These are phyloP conservation scores for Jasminum sambac DNA, from an alignment of 257 asterid species.

Conservation along the genomic window DNA sequence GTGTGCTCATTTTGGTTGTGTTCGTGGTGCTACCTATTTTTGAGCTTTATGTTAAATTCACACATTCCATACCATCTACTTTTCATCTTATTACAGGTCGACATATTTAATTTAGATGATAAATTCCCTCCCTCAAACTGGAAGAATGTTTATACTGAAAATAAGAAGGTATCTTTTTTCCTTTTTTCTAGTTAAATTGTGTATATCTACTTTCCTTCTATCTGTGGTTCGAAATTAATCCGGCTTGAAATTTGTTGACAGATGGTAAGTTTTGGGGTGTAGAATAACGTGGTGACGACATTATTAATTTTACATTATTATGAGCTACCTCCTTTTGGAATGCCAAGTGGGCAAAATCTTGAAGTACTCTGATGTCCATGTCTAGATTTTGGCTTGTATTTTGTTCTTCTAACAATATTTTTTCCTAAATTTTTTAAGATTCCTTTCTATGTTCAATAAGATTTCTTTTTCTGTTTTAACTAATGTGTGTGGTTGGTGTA, in stretches of 20 bases:
- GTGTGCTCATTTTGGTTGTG: constrained; percentile 34
- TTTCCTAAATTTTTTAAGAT: not conserved
- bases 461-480: constrained; percentile 17
- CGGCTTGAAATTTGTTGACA: not conserved
- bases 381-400: not conserved
- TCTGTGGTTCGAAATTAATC: not conserved
- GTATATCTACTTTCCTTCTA: constrained; percentile 3
- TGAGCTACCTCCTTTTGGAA: constrained; percentile 1
- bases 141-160: constrained; percentile 71
- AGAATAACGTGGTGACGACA: not conserved
- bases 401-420: not conserved
- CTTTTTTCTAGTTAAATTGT: constrained; percentile 15
- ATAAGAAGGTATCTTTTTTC: constrained; percentile 62
- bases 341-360: not conserved
- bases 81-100: constrained; percentile 57
- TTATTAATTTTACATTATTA: constrained; percentile 5
- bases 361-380: not conserved
- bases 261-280: not conserved
- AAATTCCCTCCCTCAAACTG: constrained; percentile 74
- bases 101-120: constrained; percentile 68
- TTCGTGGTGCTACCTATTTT: constrained; percentile 17
- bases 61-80: constrained; percentile 15
- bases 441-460: not conserved
- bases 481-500: constrained; percentile 32
- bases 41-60: constrained; percentile 13